Evolutionary conservation across 2,329 filamentous ascomycete species (phyloP).

Genomic region (Hypomyces perniciosus): DNA sequence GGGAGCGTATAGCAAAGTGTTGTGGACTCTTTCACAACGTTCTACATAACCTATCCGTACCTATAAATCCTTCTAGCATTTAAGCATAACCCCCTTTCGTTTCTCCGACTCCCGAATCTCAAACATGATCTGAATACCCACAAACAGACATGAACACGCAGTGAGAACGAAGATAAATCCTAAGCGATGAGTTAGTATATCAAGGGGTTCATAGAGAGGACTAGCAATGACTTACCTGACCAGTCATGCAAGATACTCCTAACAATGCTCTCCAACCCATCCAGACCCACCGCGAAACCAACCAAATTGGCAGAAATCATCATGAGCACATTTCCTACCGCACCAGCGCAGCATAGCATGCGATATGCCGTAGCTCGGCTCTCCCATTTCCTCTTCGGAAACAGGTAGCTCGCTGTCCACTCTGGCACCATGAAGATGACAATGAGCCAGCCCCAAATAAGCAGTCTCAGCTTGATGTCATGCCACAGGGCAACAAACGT

Average conservation of each 20-base stretch:
- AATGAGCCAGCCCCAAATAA: slow-evolving; percentile 96
- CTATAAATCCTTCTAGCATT: slow-evolving; percentile 51
- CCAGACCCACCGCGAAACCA: slow-evolving; percentile 86
- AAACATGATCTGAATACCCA: slow-evolving; percentile 92
- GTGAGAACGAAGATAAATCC: slow-evolving; percentile 67
- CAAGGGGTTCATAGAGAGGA: background rate
- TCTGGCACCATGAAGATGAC: slow-evolving; percentile 92
- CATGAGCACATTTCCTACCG: slow-evolving; percentile 79
- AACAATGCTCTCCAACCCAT: slow-evolving; percentile 74
- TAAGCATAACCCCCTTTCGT: slow-evolving; percentile 73
- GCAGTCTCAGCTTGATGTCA: slow-evolving; percentile 82
- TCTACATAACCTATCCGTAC: background rate
- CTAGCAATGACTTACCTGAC: slow-evolving; percentile 45
- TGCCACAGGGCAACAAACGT: slow-evolving; percentile 98
- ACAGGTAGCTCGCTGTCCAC: slow-evolving; percentile 62
- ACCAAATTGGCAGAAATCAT: slow-evolving; percentile 96
- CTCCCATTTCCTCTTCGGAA: slow-evolving; percentile 69
- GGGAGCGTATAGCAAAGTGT: no score
- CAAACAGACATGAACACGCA: slow-evolving; percentile 71
- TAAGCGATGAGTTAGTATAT: slow-evolving; percentile 23
- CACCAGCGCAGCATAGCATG: slow-evolving; percentile 72
- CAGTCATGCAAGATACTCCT: slow-evolving; percentile 69
- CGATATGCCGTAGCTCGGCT: slow-evolving; percentile 66
- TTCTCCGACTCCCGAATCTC: slow-evolving; percentile 83
- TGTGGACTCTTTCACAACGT: background rate